Evolutionary conservation across 345 rosid species (phyloP).

Genomic region (Eucalyptus pauciflora): DNA sequence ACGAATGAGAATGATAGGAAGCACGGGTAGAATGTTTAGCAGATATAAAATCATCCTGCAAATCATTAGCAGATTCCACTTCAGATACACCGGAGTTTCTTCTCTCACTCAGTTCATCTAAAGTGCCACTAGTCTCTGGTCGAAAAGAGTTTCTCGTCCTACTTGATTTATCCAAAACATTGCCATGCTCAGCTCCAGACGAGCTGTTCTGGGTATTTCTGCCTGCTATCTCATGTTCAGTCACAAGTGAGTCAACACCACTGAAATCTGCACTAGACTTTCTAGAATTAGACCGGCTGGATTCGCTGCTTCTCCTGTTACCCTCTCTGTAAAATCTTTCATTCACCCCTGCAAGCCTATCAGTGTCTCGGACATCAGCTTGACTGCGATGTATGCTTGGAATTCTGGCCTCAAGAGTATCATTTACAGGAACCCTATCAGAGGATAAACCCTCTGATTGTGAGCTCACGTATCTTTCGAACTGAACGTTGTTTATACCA

Average conservation of each 20-base stretch:
- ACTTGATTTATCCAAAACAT: neutral
- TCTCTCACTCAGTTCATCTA: slow-evolving; percentile 14
- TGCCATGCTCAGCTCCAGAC: neutral
- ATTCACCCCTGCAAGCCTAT: slow-evolving; percentile 1
- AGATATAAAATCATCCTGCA: neutral
- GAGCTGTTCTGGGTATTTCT: slow-evolving; percentile 19
- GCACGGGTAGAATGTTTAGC: neutral
- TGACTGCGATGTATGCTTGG: slow-evolving; percentile 3
- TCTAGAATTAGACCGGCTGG: slow-evolving; percentile 7
- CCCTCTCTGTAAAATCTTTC: slow-evolving; percentile 7
- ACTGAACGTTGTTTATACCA: neutral
- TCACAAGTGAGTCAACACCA: neutral
- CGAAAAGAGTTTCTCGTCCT: slow-evolving; percentile 13
- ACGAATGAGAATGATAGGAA: slow-evolving; percentile 28
- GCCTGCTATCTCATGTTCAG: slow-evolving; percentile 9
- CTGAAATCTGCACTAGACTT: slow-evolving; percentile 12
- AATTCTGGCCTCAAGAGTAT: slow-evolving; percentile 1
- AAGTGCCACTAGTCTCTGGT: slow-evolving; percentile 2
- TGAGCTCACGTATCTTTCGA: neutral
- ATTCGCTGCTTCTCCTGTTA: slow-evolving; percentile 4
- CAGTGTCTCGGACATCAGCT: slow-evolving; percentile 3
- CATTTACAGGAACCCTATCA: slow-evolving; percentile 6
- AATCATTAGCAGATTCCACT: neutral
- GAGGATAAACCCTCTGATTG: neutral
- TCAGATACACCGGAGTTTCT: slow-evolving; percentile 26